phyloP scores from a whole-genome alignment of 129 eudicot species.

The Daucus carota region DH1_v3.0 NC_030384.2:42684001-42684500 shows the following conservation, averaged over 20 bases:
- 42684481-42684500: background rate
- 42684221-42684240: background rate
- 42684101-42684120: too few relatives aligned
- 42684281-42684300: background rate
- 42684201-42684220: background rate
- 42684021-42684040: too few relatives aligned
- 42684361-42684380: background rate
- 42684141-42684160: too few relatives aligned
- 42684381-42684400: background rate
- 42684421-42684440: too few relatives aligned
- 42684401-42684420: background rate
- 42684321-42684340: background rate
- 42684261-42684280: too few relatives aligned
- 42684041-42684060: too few relatives aligned
- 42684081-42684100: too few relatives aligned
- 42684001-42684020: too few relatives aligned
- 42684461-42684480: background rate
- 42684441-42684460: background rate
- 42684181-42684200: background rate
- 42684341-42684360: background rate
- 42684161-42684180: too few relatives aligned
- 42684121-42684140: too few relatives aligned
- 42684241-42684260: background rate
- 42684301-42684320: background rate
- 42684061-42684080: too few relatives aligned